These are phyloP conservation scores for Biscogniauxia marginata DNA, from an alignment of 2,329 filamentous ascomycete genomes.

Conservation along the genomic window DNA sequence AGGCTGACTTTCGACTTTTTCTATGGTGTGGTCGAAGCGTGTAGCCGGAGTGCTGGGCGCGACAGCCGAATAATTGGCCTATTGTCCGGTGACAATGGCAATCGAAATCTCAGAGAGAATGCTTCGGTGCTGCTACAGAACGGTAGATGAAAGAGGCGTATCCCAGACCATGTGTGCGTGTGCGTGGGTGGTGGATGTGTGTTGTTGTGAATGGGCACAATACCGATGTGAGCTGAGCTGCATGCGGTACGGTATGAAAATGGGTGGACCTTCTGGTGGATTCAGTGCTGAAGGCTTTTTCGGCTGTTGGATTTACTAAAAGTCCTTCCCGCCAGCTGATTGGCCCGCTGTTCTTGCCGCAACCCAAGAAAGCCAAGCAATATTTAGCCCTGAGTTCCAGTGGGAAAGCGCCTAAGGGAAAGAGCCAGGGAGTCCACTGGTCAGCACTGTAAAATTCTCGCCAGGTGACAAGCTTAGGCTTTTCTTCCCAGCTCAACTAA, in stretches of 20 bases:
- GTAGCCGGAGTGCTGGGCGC: conserved; percentile 19
- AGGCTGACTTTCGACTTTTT: conserved; percentile 11
- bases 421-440: too few species aligned
- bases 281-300: conserved; percentile 18
- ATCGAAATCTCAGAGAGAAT: conserved; percentile 10
- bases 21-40: conserved; percentile 6
- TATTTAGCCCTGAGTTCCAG: too few species aligned
- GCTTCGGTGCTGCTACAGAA: conserved; percentile 8
- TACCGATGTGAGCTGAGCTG: neutral
- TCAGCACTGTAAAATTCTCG: neutral
- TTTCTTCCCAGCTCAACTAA: neutral
- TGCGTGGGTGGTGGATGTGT: neutral
- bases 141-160: neutral
- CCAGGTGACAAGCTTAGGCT: neutral
- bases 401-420: too few species aligned
- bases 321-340: conserved; percentile 6
- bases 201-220: neutral
- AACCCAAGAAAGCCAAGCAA: too few species aligned
- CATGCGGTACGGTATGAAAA: conserved; percentile 7
- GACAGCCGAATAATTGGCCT: conserved; percentile 28
- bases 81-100: conserved; percentile 30
- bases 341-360: neutral
- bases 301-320: conserved; percentile 24
- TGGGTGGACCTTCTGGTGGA: neutral
- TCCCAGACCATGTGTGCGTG: neutral